A percentile compares a stretch with the other conserved stretches of the same genome.
These are phyloP conservation scores for Leptodermis oblonga DNA, from an alignment of 257 asterid genomes.

Conservation along the genomic window DNA sequence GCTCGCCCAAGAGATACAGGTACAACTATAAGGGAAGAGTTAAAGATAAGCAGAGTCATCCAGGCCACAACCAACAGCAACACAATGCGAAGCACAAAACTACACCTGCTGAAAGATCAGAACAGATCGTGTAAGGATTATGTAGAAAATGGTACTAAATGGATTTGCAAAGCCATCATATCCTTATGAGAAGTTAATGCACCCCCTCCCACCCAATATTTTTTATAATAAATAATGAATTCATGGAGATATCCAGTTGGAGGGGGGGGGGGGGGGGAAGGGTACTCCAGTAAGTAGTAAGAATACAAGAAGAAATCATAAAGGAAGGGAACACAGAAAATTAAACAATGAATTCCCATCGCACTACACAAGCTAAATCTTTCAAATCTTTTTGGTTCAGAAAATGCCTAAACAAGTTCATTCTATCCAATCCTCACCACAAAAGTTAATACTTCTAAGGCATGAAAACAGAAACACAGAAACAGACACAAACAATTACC, in stretches of 20 bases:
- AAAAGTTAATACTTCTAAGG: background rate
- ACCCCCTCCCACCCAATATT: too few relatives aligned
- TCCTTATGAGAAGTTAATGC: background rate
- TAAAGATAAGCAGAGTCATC: constrained; percentile 85
- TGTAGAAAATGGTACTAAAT: constrained; percentile 3
- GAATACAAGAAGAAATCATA: background rate
- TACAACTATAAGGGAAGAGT: constrained; percentile 75
- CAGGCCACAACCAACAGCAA: constrained; percentile 82
- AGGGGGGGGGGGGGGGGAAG: too few relatives aligned
- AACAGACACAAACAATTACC: too few relatives aligned
- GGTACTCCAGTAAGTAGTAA: too few relatives aligned
- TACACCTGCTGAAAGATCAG: constrained; percentile 68
- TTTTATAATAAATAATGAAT: too few relatives aligned
- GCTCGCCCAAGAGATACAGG: constrained; percentile 88
- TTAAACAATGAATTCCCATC: background rate
- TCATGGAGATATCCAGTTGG: background rate
- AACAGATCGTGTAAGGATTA: constrained; percentile 33
- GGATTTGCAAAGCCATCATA: background rate
- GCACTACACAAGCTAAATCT: background rate
- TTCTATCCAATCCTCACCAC: background rate
- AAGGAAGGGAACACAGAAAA: too few relatives aligned
- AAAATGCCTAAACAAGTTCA: background rate
- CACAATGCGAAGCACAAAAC: constrained; percentile 83
- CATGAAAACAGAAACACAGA: background rate
- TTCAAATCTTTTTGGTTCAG: background rate